phyloP scores from a whole-genome alignment of 1,139 yeast genomes.

The Debaryomyces coudertii region DNA sequence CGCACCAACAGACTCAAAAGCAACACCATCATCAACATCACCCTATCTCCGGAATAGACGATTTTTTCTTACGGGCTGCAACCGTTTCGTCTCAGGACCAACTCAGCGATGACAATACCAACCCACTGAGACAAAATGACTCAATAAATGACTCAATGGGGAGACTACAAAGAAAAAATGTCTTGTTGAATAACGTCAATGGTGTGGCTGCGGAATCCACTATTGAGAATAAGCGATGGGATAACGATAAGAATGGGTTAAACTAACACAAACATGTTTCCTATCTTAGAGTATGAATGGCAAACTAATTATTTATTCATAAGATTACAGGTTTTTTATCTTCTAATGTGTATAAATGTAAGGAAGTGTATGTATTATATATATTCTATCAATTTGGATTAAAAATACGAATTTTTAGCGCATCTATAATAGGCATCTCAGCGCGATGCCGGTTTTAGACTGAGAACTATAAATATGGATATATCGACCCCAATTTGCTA shows the following conservation, averaged over 20 bases:
- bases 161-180: conserved; percentile 8
- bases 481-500: neutral
- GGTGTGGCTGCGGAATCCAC: conserved; percentile 7
- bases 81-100: conserved; percentile 13
- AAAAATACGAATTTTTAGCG: neutral
- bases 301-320: neutral
- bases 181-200: conserved; percentile 10
- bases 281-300: neutral
- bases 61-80: conserved; percentile 32
- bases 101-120: conserved; percentile 7
- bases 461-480: conserved; percentile 3
- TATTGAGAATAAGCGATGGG: conserved; percentile 12
- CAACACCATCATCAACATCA: conserved; percentile 19
- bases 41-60: conserved; percentile 36
- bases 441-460: neutral
- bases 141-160: conserved; percentile 10
- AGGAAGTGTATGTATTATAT: conserved; percentile 10
- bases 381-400: neutral
- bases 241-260: conserved; percentile 9
- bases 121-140: conserved; percentile 5
- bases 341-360: neutral
- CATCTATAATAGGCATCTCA: conserved; percentile 3
- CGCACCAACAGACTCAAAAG: conserved; percentile 17
- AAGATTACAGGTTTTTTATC: neutral
- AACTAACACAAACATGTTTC: neutral